Percentiles rank a stretch among this genome's conserved stretches.
These are phyloP conservation scores for Smithsoniella earleae DNA, from an alignment of 163 green algal species.

Conservation along the genomic window DNA sequence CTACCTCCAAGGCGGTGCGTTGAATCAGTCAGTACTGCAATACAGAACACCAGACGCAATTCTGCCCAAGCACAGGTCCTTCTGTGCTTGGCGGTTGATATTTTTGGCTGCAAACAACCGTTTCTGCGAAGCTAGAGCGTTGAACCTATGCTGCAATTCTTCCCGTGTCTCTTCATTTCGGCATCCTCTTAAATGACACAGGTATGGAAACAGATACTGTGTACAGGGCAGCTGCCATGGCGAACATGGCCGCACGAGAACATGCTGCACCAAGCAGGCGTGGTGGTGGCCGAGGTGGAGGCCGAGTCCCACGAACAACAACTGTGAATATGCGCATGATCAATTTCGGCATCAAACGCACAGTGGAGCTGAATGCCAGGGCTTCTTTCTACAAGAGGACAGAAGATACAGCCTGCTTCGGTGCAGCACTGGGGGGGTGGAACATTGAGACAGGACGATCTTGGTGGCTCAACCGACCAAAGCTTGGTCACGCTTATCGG, in stretches of 20 bases:
- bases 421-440: slow-evolving; percentile 7
- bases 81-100: not conserved
- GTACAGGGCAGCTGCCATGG: not conserved
- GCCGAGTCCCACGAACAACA: not conserved
- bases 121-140: not conserved
- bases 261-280: not conserved
- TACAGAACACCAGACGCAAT: no score
- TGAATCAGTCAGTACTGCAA: no score
- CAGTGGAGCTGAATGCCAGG: slow-evolving; percentile 18
- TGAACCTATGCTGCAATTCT: not conserved
- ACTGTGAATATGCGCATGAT: slow-evolving; percentile 21
- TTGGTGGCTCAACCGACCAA: not conserved
- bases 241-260: not conserved
- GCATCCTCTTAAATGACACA: no score
- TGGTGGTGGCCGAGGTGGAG: not conserved
- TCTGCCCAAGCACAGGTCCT: not conserved
- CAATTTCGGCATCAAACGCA: not conserved
- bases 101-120: not conserved
- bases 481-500: slow-evolving; percentile 7
- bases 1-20: slow-evolving; percentile 11
- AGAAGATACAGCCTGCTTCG: not conserved
- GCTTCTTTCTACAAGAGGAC: slow-evolving; percentile 3
- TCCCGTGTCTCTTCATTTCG: no score
- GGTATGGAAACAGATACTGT: not conserved
- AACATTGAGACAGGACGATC: slow-evolving; percentile 24